These are phyloP conservation scores for Colletotrichum tamarilloi DNA, from an alignment of 2,329 filamentous ascomycete genomes.

Conservation along the genomic window DNA sequence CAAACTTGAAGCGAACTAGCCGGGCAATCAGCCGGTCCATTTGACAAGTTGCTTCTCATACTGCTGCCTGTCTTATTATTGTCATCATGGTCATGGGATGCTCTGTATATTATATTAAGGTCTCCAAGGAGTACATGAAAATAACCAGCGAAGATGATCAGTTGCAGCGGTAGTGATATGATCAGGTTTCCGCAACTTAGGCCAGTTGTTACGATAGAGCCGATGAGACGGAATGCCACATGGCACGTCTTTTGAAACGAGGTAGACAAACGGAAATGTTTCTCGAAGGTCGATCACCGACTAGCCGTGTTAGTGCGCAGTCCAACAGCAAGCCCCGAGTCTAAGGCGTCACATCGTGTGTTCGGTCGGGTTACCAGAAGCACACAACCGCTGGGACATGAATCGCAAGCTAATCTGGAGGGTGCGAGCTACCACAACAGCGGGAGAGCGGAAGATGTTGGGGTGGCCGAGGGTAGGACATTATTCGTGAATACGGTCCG, in stretches of 20 bases:
- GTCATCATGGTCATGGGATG: too few relatives aligned
- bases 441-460: slow-evolving; percentile 10
- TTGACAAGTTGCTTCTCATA: too few relatives aligned
- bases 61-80: too few relatives aligned
- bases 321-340: background rate
- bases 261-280: background rate
- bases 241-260: too few relatives aligned
- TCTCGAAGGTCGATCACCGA: background rate
- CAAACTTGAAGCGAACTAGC: too few relatives aligned
- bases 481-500: background rate
- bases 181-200: background rate
- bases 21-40: too few relatives aligned
- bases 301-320: background rate
- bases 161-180: too few relatives aligned
- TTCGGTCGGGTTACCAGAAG: background rate
- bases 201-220: background rate
- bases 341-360: background rate
- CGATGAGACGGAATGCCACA: background rate
- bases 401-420: background rate
- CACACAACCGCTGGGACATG: slow-evolving; percentile 8
- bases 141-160: too few relatives aligned
- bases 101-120: too few relatives aligned
- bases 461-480: slow-evolving; percentile 2
- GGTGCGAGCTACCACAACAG: background rate
- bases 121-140: too few relatives aligned